These are phyloP conservation scores for Aureobasidium sp. DNA, from an alignment of 2,329 filamentous ascomycete genomes.

Conservation along the genomic window DNA sequence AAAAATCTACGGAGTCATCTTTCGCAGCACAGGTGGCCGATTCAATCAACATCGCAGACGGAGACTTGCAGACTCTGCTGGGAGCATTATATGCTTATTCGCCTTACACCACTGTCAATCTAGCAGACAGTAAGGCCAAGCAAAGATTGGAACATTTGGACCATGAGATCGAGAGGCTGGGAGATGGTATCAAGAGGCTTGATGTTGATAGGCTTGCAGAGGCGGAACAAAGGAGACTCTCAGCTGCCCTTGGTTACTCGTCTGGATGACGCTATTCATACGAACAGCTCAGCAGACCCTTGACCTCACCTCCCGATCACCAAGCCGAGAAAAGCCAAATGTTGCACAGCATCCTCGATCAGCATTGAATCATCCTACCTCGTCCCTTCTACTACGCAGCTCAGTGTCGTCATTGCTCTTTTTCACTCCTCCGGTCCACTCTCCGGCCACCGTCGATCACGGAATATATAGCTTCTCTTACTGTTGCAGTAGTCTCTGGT, in stretches of 20 bases:
- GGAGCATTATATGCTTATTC: slow-evolving; percentile 33
- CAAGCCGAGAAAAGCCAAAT: not conserved
- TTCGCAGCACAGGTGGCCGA: slow-evolving; percentile 31
- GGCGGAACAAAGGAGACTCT: slow-evolving; percentile 20
- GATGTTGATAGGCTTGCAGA: slow-evolving; percentile 23
- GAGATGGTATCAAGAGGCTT: slow-evolving; percentile 31
- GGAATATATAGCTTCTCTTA: not conserved
- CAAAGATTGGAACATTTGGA: slow-evolving; percentile 31
- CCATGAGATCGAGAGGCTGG: slow-evolving; percentile 30
- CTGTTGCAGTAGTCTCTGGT: not conserved
- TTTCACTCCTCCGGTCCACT: not conserved
- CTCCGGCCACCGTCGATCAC: too few species aligned
- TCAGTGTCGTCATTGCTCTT: not conserved
- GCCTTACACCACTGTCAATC: slow-evolving; percentile 17
- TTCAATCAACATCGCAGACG: slow-evolving; percentile 31
- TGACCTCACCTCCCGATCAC: not conserved
- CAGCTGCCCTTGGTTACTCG: not conserved
- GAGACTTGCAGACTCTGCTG: slow-evolving; percentile 31
- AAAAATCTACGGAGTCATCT: slow-evolving; percentile 26
- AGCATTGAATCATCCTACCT: not conserved
- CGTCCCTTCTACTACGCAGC: not conserved
- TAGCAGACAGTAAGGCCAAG: slow-evolving; percentile 23
- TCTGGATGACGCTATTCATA: too few species aligned
- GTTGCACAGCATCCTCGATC: not conserved
- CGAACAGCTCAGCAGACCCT: too few species aligned